Evolutionary conservation across 164 flowering plant species (phyloP), one percentile per base, ranked within the genome.

Genomic region (Platanus orientalis): DNA sequence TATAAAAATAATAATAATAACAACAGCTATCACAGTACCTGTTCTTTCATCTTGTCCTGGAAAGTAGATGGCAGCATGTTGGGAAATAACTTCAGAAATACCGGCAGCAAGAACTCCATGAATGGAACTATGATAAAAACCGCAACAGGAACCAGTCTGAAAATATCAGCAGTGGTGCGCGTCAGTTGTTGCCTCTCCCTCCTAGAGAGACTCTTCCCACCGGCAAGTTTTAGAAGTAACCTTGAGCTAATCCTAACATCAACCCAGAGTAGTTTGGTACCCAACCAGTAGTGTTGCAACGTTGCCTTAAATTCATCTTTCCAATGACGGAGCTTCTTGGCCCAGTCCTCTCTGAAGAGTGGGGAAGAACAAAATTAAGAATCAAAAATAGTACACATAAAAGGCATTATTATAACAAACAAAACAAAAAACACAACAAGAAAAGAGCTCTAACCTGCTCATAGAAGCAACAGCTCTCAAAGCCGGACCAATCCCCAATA

Each of bases 41-140:
- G 84, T 69, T 93, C 94, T 71, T 90, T 88, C 97, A 90, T 88
- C 79, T 87, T 90, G 83, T 93, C 96, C 76, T 94, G 92, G 73
- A 91, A 94, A 27, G 97, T 90, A 51, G 98, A 94, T 26, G 98
- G 97, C 76, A 94, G 69, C 97, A 94, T 91, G 80, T 89, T 94
- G 48, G 98, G 98, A 60, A 94, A 94, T 66, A 94, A 68, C 63
- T 87, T 91, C 76, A 94, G 76, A 79, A 86, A 83, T 60, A 94
- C 95, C 30, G 97, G 98, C 60, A 89, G 79, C 78, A 94, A 70
- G 63, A 94, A 87, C 75, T 94, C 98, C 97, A 90, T 89, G 71
- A 91, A 90, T 27, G 96, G 98, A 62, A 94, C 96, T 45, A 94
- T 75, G 56, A 94, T 78, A 70, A 89, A 87, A 58, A 94, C 95